Base-by-base conservation (phyloP, 2,329 filamentous ascomycete species). In the Colletotrichum cuscutae region DNA sequence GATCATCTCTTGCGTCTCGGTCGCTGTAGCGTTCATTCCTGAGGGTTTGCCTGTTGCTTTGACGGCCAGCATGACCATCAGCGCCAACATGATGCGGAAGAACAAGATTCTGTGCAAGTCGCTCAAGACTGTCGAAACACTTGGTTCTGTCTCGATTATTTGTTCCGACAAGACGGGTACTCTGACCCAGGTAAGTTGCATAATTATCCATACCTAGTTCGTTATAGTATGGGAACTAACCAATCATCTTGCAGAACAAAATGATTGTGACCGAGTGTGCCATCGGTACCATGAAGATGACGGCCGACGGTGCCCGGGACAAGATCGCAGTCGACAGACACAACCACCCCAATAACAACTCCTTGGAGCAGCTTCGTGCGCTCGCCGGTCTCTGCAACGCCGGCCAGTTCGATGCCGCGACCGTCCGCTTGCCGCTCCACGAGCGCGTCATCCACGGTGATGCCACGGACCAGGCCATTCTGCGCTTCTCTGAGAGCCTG, bases 31-130 rank as follows among this genome's bases (percentile, higher is more conserved):
- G 1, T 94, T 94, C 79, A 93, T 95, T 15, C 93, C 93, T 0
- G 93, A 95, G 81, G 92, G 92, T 6, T 83, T 94, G 0, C 92
- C 92, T 0, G 91, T 94, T 63, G 92, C 92, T 0, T 82, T 94
- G 46, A 92, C 92, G 0, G 89, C 91, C 1, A 92, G 90, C 22
- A 84, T 95, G 75, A 95, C 93, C 0, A 95, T 95, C 72, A 92
- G 90, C 1, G 93, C 93, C 24, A 93, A 92, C 75, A 87, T 93
- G 76, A 95, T 95, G 93, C 87, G 87, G 75, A 91, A 92, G 82
- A 92, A 95, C 80, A 92, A 93, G 78, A 91, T 95, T 56, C 87
- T 95, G 9, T 95, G 93, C 89, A 95, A 95, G 82, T 94, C 91
- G 0, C 85, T 95, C 59, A 94, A 94, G 82, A 95, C 93, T 0